These are phyloP conservation scores for Trichosporon sp. DNA, from an alignment of 1,284 basidiomycete genomes.

Conservation along the genomic window DNA sequence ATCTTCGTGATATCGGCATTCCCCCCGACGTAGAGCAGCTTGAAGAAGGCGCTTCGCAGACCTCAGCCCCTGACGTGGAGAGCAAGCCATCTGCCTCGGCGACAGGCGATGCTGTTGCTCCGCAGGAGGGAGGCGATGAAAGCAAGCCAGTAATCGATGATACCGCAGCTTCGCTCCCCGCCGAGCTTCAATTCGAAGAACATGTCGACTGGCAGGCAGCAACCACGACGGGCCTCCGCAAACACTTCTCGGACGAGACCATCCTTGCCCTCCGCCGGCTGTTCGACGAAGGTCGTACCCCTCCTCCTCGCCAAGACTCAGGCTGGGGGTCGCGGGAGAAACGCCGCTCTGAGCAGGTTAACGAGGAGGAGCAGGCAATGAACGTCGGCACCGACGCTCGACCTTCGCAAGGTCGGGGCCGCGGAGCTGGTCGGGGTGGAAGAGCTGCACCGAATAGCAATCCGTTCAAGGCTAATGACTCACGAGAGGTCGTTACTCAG, in stretches of 20 bases:
- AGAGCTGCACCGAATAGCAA: constrained; percentile 15
- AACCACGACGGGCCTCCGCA: constrained; percentile 57
- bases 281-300: constrained; percentile 71
- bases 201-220: constrained; percentile 61
- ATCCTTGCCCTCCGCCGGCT: constrained; percentile 65
- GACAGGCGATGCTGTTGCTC: neutral
- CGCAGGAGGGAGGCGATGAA: neutral
- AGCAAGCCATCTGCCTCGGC: neutral
- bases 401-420: constrained; percentile 12
- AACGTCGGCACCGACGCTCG: constrained; percentile 29
- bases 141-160: neutral
- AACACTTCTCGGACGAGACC: constrained; percentile 61
- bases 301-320: constrained; percentile 53
- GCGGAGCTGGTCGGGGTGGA: constrained; percentile 24
- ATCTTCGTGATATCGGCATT: constrained; percentile 64
- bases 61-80: neutral
- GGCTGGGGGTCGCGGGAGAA: constrained; percentile 51
- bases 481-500: constrained; percentile 70
- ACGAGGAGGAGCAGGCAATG: constrained; percentile 35
- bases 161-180: neutral
- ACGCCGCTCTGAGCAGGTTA: constrained; percentile 42
- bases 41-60: constrained; percentile 44
- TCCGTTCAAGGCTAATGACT: constrained; percentile 53
- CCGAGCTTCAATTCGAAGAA: constrained; percentile 26
- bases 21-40: neutral